Evolutionary conservation across 768 basidiomycete species (phyloP), one percentile per base, ranked within the genome.

Genomic region (Paxillus involutus): DNA sequence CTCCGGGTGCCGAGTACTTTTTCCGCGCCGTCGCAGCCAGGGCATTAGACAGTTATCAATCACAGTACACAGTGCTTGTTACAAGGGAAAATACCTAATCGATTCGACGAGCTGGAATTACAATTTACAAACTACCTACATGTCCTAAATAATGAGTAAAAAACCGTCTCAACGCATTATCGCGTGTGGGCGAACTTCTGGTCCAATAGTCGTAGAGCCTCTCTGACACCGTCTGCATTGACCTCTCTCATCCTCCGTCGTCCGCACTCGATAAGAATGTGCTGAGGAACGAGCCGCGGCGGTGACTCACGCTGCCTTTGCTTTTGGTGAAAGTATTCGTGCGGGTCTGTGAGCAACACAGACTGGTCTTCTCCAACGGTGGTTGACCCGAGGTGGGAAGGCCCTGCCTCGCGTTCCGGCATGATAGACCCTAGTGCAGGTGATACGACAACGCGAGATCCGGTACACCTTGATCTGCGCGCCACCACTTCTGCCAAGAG

Each of bases 401-500:
- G 53, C 12, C 30, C 43, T 35, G 56, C 36, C 39, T 10, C n/a
- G 42, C 76, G 71, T 64, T 84, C 83, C 10, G 80, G 80, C 2
- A 79, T 77, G 52, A 75, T 57, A 33, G 79, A 71, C 8, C 77
- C 80, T 3, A 73, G 77, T 14, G 79, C 77, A 10, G 80, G 81
- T 10, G 82, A 81, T 50, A 87, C 74, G 42, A 82, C 76, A 37
- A 90, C 77, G 37, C 77, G 78, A 14, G 91, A 86, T 16, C 89
- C 89, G 2, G 77, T 80, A 65, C 91, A 93, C 66, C 81, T 85
- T 41, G 91, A 86, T 48, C 88, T 79, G 51, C 91, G 88, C 8
- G 90, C 86, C 40, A 95, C 92, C 40, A 96, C 94, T 48, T 92
- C 91, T 3, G 94, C 94, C 42, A 96, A 80, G 49, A 96, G 77